Evolutionary conservation across 1,139 yeast genomes (phyloP).

Genomic region (Kodamaea ohmeri): DNA sequence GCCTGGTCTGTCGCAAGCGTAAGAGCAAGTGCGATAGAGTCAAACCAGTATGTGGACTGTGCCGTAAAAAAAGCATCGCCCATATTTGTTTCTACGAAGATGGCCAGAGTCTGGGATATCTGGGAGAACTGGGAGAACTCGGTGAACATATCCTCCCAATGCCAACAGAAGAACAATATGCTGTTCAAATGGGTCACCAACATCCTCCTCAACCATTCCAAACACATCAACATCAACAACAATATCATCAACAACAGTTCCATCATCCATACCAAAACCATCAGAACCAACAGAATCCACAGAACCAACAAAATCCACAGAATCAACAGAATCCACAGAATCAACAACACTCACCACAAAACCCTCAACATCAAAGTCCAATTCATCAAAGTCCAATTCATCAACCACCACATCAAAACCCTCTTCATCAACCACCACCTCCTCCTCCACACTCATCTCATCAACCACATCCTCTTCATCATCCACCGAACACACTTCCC

Average conservation of each 20-base stretch:
- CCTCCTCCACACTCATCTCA: constrained; percentile 26
- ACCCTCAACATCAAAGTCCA: too few relatives aligned
- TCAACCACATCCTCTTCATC: too few relatives aligned
- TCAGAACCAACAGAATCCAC: constrained; percentile 4
- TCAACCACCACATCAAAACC: constrained; percentile 7
- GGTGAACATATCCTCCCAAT: constrained; percentile 13
- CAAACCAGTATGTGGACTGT: constrained; percentile 70
- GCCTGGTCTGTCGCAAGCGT: constrained; percentile 47
- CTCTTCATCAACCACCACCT: background rate
- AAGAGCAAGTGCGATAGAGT: constrained; percentile 57
- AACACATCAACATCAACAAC: constrained; percentile 8
- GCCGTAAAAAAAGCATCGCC: constrained; percentile 70
- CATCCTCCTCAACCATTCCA: constrained; percentile 4
- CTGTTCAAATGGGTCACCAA: constrained; percentile 5
- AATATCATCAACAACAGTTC: background rate
- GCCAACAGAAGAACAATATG: constrained; percentile 8
- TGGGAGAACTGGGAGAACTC: constrained; percentile 11
- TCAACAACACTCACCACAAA: constrained; percentile 2
- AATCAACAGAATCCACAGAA: constrained; percentile 5
- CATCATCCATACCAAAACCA: constrained; percentile 4
- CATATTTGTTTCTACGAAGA: constrained; percentile 67
- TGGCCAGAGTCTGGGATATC: constrained; percentile 13
- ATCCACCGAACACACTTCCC: too few relatives aligned
- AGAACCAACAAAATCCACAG: constrained; percentile 6
- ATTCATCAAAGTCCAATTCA: too few relatives aligned